Conservation (phyloP, 768 basidiomycete species). For the Pholiota microspora region DNA sequence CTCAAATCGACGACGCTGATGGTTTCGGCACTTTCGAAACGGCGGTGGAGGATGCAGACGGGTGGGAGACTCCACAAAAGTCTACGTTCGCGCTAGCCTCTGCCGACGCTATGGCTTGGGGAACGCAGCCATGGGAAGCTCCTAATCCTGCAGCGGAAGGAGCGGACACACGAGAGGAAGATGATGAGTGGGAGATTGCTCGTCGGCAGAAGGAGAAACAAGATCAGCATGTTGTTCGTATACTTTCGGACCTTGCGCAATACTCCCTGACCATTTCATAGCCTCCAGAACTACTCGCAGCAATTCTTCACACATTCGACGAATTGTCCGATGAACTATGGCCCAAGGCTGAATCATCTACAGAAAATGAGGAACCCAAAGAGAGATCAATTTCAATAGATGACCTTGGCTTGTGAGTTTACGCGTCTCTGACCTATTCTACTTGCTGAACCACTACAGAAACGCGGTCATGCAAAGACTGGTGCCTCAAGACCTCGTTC, state of each 20-base stretch:
- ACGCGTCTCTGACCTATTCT: not conserved
- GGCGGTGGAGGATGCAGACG: conserved; percentile 30
- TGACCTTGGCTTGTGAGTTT: conserved; percentile 61
- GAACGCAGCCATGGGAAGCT: conserved; percentile 36
- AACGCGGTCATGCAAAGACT: conserved; percentile 37
- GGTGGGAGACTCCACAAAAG: conserved; percentile 36
- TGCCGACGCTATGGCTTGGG: conserved; percentile 36
- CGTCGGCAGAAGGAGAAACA: conserved; percentile 54
- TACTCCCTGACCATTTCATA: conserved; percentile 27
- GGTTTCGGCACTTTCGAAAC: conserved; percentile 61
- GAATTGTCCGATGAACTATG: conserved; percentile 52
- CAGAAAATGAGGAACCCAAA: conserved; percentile 16
- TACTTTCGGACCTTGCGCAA: conserved; percentile 19
- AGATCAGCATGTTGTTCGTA: conserved; percentile 65
- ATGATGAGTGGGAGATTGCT: conserved; percentile 71
- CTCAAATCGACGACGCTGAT: conserved; percentile 41
- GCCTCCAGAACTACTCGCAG: conserved; percentile 68
- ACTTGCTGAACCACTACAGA: conserved; percentile 27
- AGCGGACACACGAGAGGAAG: conserved; percentile 17
- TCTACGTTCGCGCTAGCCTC: conserved; percentile 20
- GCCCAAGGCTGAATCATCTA: conserved; percentile 29
- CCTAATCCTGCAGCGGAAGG: conserved; percentile 17
- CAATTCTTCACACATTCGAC: conserved; percentile 53
- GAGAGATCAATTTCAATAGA: conserved; percentile 32
- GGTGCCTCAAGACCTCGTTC: conserved; percentile 47